Percentiles rank a stretch among this genome's conserved stretches.
phyloP scores from a whole-genome alignment of 2,329 filamentous ascomycete genomes.

The Sordariomycetes sp. region DNA sequence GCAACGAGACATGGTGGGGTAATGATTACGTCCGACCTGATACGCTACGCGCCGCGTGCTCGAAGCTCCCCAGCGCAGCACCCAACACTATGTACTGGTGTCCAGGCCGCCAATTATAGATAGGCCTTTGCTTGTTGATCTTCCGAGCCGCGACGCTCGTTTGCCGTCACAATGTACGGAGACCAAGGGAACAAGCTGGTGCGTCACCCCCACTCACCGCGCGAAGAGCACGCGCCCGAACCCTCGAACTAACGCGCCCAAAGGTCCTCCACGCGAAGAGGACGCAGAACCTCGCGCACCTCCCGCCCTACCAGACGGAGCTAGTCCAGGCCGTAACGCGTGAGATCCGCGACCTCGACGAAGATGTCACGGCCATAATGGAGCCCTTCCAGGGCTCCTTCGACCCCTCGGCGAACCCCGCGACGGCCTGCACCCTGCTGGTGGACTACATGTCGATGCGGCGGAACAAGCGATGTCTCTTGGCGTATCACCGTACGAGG shows the following conservation, averaged over 20 bases:
- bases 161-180: slow-evolving; percentile 7
- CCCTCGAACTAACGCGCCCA: neutral
- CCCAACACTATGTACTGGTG: neutral
- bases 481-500: slow-evolving; percentile 85
- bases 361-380: slow-evolving; percentile 66
- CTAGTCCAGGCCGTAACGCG: slow-evolving; percentile 76
- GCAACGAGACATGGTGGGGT: neutral
- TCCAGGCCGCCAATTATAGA: neutral
- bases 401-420: slow-evolving; percentile 70
- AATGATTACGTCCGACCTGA: neutral
- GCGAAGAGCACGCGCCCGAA: neutral
- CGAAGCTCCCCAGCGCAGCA: neutral
- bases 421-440: slow-evolving; percentile 74
- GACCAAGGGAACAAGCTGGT: slow-evolving; percentile 9
- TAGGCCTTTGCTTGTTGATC: neutral
- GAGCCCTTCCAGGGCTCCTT: slow-evolving; percentile 77
- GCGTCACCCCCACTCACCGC: neutral
- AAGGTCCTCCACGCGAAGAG: slow-evolving; percentile 94
- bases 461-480: slow-evolving; percentile 85
- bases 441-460: slow-evolving; percentile 94
- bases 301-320: slow-evolving; percentile 88
- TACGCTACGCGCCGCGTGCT: neutral
- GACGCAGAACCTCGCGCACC: slow-evolving; percentile 70
- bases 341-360: slow-evolving; percentile 87
- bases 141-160: neutral